Conservation (phyloP, 257 asterid genomes). For the Perilla frutescens region DNA sequence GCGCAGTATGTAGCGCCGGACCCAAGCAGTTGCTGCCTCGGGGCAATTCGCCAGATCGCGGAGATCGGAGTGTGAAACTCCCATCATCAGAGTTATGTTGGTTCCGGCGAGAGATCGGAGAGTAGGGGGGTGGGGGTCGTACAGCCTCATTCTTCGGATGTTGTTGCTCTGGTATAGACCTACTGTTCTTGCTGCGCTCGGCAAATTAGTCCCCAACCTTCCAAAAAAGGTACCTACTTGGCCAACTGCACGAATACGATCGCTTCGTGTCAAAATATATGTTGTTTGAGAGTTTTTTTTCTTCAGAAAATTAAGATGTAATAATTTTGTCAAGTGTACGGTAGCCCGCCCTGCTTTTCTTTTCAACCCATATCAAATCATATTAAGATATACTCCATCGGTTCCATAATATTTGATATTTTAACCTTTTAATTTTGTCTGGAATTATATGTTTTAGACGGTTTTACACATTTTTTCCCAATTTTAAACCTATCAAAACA, state of each 20-base stretch:
- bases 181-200: neutral
- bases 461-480: too few species aligned
- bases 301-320: too few species aligned
- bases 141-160: neutral
- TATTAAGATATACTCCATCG: too few species aligned
- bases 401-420: too few species aligned
- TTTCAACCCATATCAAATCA: too few species aligned
- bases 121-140: slow-evolving; percentile 10
- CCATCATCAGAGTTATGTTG: neutral
- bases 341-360: too few species aligned
- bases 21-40: neutral
- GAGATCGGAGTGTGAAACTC: neutral
- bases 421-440: too few species aligned
- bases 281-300: too few species aligned
- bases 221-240: neutral
- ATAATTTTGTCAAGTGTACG: too few species aligned
- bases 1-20: slow-evolving; percentile 4
- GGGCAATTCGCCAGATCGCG: neutral
- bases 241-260: neutral
- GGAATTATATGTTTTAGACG: too few species aligned
- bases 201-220: neutral
- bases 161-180: neutral
- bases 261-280: too few species aligned
- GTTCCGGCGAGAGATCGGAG: slow-evolving; percentile 2
- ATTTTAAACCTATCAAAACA: too few species aligned